A percentile compares a stretch with the other conserved stretches of the same genome.
Evolutionary conservation across 1,139 yeast genomes (phyloP).

Genomic region (Sporopachydermia cereana): DNA sequence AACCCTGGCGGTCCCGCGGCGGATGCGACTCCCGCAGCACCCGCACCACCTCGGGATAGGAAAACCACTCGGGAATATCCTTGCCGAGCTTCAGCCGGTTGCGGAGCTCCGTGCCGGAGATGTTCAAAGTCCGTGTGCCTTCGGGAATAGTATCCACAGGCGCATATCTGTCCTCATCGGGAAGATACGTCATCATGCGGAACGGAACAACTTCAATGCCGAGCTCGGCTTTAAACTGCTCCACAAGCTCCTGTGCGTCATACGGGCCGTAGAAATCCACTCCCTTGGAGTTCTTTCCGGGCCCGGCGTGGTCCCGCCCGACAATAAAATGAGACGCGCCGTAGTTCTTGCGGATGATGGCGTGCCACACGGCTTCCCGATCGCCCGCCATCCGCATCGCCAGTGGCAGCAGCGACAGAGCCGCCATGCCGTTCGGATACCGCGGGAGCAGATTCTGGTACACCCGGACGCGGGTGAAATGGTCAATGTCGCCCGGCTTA

Average conservation of each 20-base stretch:
- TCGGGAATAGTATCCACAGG: conserved; percentile 87
- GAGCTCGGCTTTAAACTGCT: conserved; percentile 61
- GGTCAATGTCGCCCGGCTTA: conserved; percentile 96
- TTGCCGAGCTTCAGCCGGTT: conserved; percentile 78
- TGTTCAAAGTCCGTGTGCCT: conserved; percentile 74
- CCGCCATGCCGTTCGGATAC: conserved; percentile 90
- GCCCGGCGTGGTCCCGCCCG: conserved; percentile 98
- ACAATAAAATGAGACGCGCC: conserved; percentile 97
- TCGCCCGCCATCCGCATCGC: conserved; percentile 99
- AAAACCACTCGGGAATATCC: conserved; percentile 92
- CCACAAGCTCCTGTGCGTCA: conserved; percentile 88
- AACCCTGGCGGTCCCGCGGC: conserved; percentile 83
- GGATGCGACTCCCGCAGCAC: conserved; percentile 90
- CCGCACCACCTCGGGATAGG: conserved; percentile 90
- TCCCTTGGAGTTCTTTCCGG: conserved; percentile 88
- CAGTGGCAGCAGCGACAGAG: conserved; percentile 75
- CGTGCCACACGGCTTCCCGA: conserved; percentile 98
- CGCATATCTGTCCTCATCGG: conserved; percentile 90
- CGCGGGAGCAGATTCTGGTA: conserved; percentile 85
- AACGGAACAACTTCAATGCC: conserved; percentile 89
- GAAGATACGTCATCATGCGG: conserved; percentile 93
- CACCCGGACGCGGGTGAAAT: conserved; percentile 92
- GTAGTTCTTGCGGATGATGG: conserved; percentile 88
- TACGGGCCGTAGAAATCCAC: conserved; percentile 94
- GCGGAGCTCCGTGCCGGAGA: conserved; percentile 92